Evolutionary conservation across 257 asterid genomes (phyloP), one percentile per base, ranked within the genome.

Genomic region (Gentiana straminea): DNA sequence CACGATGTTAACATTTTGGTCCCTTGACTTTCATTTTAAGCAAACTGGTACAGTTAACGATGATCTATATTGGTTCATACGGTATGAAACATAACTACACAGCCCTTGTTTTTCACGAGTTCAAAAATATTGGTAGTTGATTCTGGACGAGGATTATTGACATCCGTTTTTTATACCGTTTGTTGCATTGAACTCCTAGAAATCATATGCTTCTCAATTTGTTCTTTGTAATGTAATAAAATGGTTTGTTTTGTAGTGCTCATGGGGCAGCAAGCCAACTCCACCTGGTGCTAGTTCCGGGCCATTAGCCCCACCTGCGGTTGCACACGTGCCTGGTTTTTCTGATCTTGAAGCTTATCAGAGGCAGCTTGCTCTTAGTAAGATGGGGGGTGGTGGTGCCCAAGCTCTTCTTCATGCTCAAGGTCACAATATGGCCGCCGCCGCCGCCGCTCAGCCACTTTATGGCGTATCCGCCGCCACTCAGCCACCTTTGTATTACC

Each of bases 211-310:
- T 9, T 7, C 12, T 3, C 33, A 1, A 2, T 5, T 9, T 15
- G 1, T 13, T 13, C 33, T 34, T 12, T 54, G 5, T 35, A 37
- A 45, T 15, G 33, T 51, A 43, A 51, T 43, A 34, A 8, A 35
- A 10, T 61, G 48, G 5, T 35, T 43, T 44, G 50, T 57, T 4
- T 52, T 73, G 57, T 55, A 84, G 96, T 84, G 96, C 70, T 88
- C 94, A 3, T 88, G 94, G 96, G 94, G 94, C 49, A 80, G 86
- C 65, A 88, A 88, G 78, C 94, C 96, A 2, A 84, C 94, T 35
- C 89, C 89, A 7, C 90, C 82, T 0, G 94, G 96, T 54, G 80
- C 83, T 52, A 78, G 78, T 36, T 80, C 90, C 6, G 71, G 62
- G 60, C 93, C 94, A n/a, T 81, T 88, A 41, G 84, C 96, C 38